Base-by-base conservation (phyloP, 2,329 filamentous ascomycete genomes). In the Colletotrichum orbiculare region DNA sequence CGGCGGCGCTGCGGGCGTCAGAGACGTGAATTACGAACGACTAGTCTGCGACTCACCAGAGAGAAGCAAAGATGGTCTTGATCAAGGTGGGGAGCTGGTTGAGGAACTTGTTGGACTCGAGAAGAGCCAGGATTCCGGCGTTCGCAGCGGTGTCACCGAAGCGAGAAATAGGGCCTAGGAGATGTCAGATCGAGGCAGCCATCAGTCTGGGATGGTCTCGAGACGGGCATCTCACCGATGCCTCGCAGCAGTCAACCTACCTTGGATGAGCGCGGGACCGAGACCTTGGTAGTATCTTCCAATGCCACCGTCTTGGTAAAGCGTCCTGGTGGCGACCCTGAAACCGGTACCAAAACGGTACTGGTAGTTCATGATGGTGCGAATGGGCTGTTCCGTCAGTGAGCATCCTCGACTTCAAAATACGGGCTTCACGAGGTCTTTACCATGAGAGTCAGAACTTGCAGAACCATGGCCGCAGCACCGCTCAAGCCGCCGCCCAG, bases 341-440 rank as follows among this genome's bases (percentile, higher is more conserved):
- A 83, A 83, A 0, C 77, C 74, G 0, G 75, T 77, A 1, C 81
- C 81, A 43, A 78, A 81, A 2, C 81, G 81, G 57, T 83, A 83
- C 64, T 83, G 81, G 48, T 83, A 83, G 70, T 83, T 83, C 81
- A 83, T 83, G 11, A 83, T 81, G 0, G 81, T 83, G 6, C 81
- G 77, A 4, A 83, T 71, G 4, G 81, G 82, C 81, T 83, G 50
- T 4, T 34, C 10, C 5, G 9, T 6, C 8, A 9, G 3, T 17
- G 9, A 12, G 33, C 15, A n/a, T 34, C 6, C 37, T 42, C 39
- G 47, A 50, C 6, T 10, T 35, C 35, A 11, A 5, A 57, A 42
- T 34, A 5, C 9, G 9, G 38, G 38, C 6, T 3, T 6, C 8
- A 17, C 6, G 11, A 3, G 8, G 0, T 1, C 67, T 3, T 25